phyloP scores from a whole-genome alignment of 1,284 basidiomycete genomes.

The Ustilago nuda region DNA sequence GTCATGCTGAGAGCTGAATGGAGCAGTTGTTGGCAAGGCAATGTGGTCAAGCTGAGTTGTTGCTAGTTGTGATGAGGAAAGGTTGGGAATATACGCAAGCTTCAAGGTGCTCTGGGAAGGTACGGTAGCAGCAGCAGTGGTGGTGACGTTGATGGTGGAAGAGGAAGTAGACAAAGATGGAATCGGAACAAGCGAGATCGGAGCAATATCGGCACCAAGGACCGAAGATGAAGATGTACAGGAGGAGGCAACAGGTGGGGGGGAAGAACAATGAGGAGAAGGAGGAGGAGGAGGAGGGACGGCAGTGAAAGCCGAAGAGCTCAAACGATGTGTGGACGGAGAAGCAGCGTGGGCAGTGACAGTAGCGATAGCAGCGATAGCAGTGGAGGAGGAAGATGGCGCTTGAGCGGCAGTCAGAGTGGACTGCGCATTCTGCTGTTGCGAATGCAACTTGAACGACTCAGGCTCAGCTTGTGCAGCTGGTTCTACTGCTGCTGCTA shows the following conservation, averaged over 20 bases:
- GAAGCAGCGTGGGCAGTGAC: slow-evolving; percentile 8
- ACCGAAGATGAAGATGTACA: slow-evolving; percentile 6
- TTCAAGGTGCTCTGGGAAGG: slow-evolving; percentile 27
- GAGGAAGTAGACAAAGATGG: slow-evolving; percentile 19
- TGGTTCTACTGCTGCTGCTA: neutral
- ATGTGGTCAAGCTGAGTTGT: neutral
- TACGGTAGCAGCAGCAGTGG: slow-evolving; percentile 27
- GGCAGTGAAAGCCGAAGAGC: slow-evolving; percentile 12
- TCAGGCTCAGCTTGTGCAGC: neutral
- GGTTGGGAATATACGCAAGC: slow-evolving; percentile 8
- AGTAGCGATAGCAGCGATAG: neutral
- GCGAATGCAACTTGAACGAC: slow-evolving; percentile 1
- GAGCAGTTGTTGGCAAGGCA: neutral
- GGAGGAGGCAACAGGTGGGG: slow-evolving; percentile 8
- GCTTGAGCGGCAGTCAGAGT: neutral
- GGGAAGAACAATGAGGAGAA: neutral
- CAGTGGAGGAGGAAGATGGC: slow-evolving; percentile 20
- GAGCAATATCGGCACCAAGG: slow-evolving; percentile 6
- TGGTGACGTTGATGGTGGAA: slow-evolving; percentile 20
- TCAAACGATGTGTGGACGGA: slow-evolving; percentile 13
- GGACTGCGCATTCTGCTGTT: neutral
- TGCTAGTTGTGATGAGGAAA: neutral
- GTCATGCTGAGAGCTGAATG: slow-evolving; percentile 17
- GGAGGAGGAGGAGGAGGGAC: slow-evolving; percentile 8
- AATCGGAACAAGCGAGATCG: slow-evolving; percentile 4